Percentiles rank a stretch among this genome's conserved stretches.
Conservation (phyloP, 225 moss, liverwort and hornwort genomes). For the Bryum argenteum region DNA sequence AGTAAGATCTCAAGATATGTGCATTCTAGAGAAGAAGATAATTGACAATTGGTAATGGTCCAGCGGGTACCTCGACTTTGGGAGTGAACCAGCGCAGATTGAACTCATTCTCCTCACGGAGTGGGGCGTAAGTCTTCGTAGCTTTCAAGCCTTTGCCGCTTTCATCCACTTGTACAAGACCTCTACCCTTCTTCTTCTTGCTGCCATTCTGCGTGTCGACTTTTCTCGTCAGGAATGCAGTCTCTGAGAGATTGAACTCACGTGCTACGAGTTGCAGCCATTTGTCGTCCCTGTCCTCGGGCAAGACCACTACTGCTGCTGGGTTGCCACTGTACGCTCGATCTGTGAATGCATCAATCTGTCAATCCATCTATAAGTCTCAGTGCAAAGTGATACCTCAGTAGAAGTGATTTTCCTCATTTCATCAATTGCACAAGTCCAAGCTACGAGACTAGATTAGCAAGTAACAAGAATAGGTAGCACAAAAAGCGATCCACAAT, state of each 20-base stretch:
- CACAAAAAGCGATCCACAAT: too few relatives aligned
- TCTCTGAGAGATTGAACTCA: slow-evolving; percentile 90
- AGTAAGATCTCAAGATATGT: neutral
- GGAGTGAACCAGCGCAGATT: slow-evolving; percentile 94
- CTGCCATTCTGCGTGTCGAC: slow-evolving; percentile 30
- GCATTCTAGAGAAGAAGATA: neutral
- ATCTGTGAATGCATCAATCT: slow-evolving; percentile 93
- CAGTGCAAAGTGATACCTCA: neutral
- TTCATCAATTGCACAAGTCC: neutral
- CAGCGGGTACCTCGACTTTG: slow-evolving; percentile 29
- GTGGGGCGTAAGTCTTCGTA: slow-evolving; percentile 37
- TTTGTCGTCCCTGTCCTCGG: slow-evolving; percentile 70
- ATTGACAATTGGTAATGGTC: neutral
- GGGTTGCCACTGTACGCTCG: slow-evolving; percentile 85
- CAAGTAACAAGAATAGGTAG: neutral
- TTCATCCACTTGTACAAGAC: slow-evolving; percentile 60
- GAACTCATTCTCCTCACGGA: slow-evolving; percentile 69
- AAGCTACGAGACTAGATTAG: neutral
- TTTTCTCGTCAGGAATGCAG: slow-evolving; percentile 87
- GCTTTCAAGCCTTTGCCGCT: slow-evolving; percentile 53
- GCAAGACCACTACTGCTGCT: slow-evolving; percentile 83
- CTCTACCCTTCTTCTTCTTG: slow-evolving; percentile 37
- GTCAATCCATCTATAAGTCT: slow-evolving; percentile 32
- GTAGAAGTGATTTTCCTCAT: neutral
- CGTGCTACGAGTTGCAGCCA: slow-evolving; percentile 90